Evolutionary conservation across 192 early-diverging fungal genomes (phyloP).

Genomic region (Chytriomyces hyalinus): DNA sequence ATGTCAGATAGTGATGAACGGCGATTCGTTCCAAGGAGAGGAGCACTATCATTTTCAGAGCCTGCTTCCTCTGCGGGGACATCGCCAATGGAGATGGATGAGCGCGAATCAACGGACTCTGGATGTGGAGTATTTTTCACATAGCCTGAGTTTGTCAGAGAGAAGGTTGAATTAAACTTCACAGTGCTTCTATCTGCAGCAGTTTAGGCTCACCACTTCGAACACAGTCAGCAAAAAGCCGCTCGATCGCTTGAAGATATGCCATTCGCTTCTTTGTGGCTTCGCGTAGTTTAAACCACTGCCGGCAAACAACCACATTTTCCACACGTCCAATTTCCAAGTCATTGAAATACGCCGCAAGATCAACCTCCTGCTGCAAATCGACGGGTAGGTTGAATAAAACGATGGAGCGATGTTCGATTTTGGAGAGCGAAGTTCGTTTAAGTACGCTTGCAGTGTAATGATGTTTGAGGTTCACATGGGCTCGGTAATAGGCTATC

Average conservation of each 20-base stretch:
- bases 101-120: background rate
- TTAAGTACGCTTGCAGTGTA: constrained; percentile 53
- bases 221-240: constrained; percentile 36
- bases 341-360: constrained; percentile 56
- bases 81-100: background rate
- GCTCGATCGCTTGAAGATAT: constrained; percentile 53
- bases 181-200: background rate
- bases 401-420: constrained; percentile 58
- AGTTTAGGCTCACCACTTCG: background rate
- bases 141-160: background rate
- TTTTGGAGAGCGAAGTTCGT: constrained; percentile 52
- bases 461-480: constrained; percentile 49
- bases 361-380: constrained; percentile 56
- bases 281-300: constrained; percentile 56
- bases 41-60: background rate
- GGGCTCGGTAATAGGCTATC: constrained; percentile 54
- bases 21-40: constrained; percentile 20
- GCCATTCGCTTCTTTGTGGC: constrained; percentile 50
- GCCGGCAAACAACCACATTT: constrained; percentile 60
- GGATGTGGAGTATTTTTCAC: background rate
- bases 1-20: constrained; percentile 37
- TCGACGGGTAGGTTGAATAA: constrained; percentile 59
- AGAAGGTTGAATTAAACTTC: no score
- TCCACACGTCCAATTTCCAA: constrained; percentile 59
- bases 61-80: background rate